These are phyloP conservation scores for Austroboletus novae-zelandiae DNA, from an alignment of 1,284 basidiomycete species.

Conservation along the genomic window DNA sequence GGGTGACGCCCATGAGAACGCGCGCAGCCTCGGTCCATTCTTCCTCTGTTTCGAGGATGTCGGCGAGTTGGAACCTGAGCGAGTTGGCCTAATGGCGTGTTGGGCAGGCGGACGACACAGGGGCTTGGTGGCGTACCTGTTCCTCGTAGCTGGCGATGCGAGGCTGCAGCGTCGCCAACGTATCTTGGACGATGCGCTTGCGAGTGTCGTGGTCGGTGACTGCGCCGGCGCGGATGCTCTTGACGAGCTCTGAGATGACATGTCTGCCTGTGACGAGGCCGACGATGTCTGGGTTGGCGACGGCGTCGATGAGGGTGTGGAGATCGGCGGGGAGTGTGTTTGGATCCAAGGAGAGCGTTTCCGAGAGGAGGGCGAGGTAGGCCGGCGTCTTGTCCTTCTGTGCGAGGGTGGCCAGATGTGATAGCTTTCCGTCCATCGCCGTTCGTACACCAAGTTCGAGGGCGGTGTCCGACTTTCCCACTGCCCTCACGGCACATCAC, in stretches of 20 bases:
- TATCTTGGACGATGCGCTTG: conserved; percentile 71
- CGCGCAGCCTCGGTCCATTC: conserved; percentile 92
- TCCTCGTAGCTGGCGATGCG: conserved; percentile 89
- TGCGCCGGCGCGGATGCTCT: conserved; percentile 51
- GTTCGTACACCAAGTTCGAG: too few relatives aligned
- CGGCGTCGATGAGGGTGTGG: conserved; percentile 67
- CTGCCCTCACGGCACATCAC: conserved; percentile 1
- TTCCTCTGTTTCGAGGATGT: conserved; percentile 86
- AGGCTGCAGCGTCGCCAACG: conserved; percentile 70
- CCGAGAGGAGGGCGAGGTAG: conserved; percentile 60
- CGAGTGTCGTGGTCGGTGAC: conserved; percentile 57
- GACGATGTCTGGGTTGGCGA: conserved; percentile 75
- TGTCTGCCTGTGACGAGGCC: conserved; percentile 85
- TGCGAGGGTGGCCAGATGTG: conserved; percentile 57
- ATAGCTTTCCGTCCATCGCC: conserved; percentile 63
- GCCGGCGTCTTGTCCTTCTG: conserved; percentile 85
- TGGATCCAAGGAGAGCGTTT: conserved; percentile 42
- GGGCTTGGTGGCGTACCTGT: conserved; percentile 57
- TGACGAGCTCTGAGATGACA: conserved; percentile 79
- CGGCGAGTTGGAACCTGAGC: conserved; percentile 83
- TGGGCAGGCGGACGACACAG: neutral
- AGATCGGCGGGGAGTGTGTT: conserved; percentile 53
- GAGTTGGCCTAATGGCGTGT: conserved; percentile 63
- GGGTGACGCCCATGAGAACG: conserved; percentile 86
- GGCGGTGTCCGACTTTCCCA: conserved; percentile 9